Evolutionary conservation across 2,329 filamentous ascomycete genomes (phyloP), one percentile per base, ranked within the genome.

Genomic region (Lachnellula subtilissima): DNA sequence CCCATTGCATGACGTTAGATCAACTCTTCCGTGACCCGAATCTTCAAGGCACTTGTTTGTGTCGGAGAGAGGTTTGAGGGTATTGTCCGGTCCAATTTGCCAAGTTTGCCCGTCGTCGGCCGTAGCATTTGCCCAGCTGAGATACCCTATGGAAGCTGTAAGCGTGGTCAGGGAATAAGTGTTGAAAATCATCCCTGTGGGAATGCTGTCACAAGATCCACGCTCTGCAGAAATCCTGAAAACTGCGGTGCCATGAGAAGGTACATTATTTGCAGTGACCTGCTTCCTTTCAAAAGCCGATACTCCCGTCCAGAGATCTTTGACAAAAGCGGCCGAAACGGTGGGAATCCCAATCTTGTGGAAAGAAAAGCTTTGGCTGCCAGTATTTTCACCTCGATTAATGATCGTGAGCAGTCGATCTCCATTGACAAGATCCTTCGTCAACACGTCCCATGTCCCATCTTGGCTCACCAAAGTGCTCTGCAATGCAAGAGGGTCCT

Each of bases 161-260:
- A 80, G 65, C 57, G 75, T 77, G 32, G 72, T 70, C 9, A 73
- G 65, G 2, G 75, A 76, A 22, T 70, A 73, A 0, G 76, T 78
- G 61, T 79, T 78, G 65, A 80, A 78, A 49, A 80, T 73, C 62
- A 76, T 72, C 4, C 77, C 78, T 0, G 76, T 80, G 0, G 77
- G 75, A 35, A 47, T 60, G 35, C 59, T 45, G 9, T 47, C 36
- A n/a, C 32, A 50, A 11, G 57, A 49, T 17, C 37, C 37, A 39
- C 14, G 14, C 37, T 15, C 37, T 25, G 50, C 60, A 5, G 73
- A 70, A 36, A 80, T 66, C 40, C 76, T 71, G 58, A 73, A 74
- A 12, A 79, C 73, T 7, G 63, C 48, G 52, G 65, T 54, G 60
- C 69, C 46, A 58, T 69, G 73, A 68, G 39, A 75, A 56, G 23